phyloP scores from a whole-genome alignment of 495 filamentous ascomycete species.

The Trichoderma parareesei region DNA sequence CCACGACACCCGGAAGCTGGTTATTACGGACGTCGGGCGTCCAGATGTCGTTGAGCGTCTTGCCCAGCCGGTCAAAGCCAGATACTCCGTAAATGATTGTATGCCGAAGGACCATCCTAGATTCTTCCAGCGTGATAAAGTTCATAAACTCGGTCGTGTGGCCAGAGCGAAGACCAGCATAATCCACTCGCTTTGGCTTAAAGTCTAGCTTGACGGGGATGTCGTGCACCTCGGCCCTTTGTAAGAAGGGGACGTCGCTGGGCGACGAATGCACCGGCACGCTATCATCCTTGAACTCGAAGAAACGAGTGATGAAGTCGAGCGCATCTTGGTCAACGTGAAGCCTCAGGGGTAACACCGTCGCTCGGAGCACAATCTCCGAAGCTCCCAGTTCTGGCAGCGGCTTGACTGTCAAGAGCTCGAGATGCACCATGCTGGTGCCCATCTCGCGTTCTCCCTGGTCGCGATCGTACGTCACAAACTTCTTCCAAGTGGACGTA shows the following conservation, averaged over 20 bases:
- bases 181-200: conserved; percentile 96
- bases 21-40: conserved; percentile 87
- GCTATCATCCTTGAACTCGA: conserved; percentile 88
- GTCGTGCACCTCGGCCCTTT: conserved; percentile 78
- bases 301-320: conserved; percentile 95
- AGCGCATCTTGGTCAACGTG: conserved; percentile 98
- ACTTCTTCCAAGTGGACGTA: conserved; percentile 97
- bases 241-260: conserved; percentile 77
- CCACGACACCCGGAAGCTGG: conserved; percentile 82
- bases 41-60: conserved; percentile 92
- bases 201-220: conserved; percentile 85
- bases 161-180: conserved; percentile 89
- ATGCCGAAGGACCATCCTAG: conserved; percentile 78
- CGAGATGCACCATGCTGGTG: conserved; percentile 81
- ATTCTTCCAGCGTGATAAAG: conserved; percentile 84
- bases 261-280: conserved; percentile 42
- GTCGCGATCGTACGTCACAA: conserved; percentile 87
- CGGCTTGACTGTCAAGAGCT: conserved; percentile 80
- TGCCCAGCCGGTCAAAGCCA: conserved; percentile 80
- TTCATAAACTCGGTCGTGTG: conserved; percentile 99
- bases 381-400: conserved; percentile 75
- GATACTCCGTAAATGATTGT: conserved; percentile 87
- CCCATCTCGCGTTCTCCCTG: conserved; percentile 75
- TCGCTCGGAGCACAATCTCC: conserved; percentile 82
- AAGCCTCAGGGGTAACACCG: conserved; percentile 75